Evolutionary conservation across 1,284 basidiomycete genomes (phyloP), one percentile per base, ranked within the genome.

Genomic region (Neotropicomus parvogracilis): DNA sequence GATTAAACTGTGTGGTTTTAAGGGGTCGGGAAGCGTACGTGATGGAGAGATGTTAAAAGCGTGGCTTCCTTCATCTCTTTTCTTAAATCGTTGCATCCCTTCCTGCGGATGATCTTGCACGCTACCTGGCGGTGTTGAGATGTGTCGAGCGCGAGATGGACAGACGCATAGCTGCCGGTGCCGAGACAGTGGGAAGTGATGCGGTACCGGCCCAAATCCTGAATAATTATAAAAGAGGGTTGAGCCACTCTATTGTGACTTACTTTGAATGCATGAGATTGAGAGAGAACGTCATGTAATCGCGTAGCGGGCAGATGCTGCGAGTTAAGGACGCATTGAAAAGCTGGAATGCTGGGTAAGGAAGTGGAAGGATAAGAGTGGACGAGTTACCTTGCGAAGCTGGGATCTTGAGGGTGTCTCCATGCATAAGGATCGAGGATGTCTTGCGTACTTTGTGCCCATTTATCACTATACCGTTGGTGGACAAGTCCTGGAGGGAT

Each of bases 111-210:
- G 43, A 81, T 88, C 65, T 93, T 93, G 68, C 88, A 89, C 8
- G 90, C 90, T 21, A 88, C 85, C 66, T 92, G 90, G 39, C 80
- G 75, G 54, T 77, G 72, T 28, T 73, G 75, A n/a, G 66, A 59
- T 5, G 73, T 74, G 58, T 89, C 84, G 46, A 85, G 71, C 12
- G 86, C 87, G 27, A 92, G 76, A 60, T 90, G 81, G 2, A 92
- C 86, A 0, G 79, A 84, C 0, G 88, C 87, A 65, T 89, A 91
- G n/a, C 82, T 81, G 1, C 90, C 90, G 24, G 78, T 82, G 41
- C 87, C 87, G 11, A 90, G 74, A 54, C 81, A 85, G 54, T 89
- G 85, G 1, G 83, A 81, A 16, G 83, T 86, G 17, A 90, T 79
- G 13, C 79, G 67, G 60, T 85, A 88, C 36, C 72, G 69, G 17